Percentiles rank a stretch among this genome's conserved stretches.
These are phyloP conservation scores for Gossypium mustelinum DNA, from an alignment of 345 rosid genomes.

Conservation along the genomic window DNA sequence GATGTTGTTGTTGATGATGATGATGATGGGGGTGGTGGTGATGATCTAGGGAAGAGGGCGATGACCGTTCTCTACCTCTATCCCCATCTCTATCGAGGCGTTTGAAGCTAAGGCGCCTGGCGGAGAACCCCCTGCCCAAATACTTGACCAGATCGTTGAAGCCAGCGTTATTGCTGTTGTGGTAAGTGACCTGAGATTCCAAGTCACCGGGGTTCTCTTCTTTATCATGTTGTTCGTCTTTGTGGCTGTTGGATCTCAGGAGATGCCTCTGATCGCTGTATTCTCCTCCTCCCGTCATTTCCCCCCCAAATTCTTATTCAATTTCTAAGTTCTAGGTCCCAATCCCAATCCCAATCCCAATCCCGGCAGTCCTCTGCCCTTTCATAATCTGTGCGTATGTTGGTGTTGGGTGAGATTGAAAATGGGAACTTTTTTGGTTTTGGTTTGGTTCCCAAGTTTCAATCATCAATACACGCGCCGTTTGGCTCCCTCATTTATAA, in stretches of 20 bases:
- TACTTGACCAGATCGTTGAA: constrained; percentile 59
- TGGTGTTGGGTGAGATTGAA: background rate
- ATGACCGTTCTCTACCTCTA: constrained; percentile 32
- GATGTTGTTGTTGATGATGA: too few species aligned
- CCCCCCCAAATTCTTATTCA: background rate
- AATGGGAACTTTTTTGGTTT: background rate
- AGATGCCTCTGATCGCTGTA: constrained; percentile 34
- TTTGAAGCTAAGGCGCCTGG: constrained; percentile 52
- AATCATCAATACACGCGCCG: background rate
- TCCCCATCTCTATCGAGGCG: constrained; percentile 26
- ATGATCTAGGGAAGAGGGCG: constrained; percentile 2
- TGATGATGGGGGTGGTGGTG: background rate
- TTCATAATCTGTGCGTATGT: background rate
- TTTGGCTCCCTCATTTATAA: background rate
- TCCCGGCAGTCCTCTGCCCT: background rate
- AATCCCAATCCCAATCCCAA: background rate
- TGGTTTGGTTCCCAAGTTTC: background rate
- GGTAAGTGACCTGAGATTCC: constrained; percentile 34
- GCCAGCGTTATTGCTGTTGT: constrained; percentile 14
- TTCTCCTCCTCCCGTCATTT: constrained; percentile 16
- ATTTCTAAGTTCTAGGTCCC: background rate
- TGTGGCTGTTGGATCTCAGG: constrained; percentile 31
- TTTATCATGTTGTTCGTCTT: constrained; percentile 5
- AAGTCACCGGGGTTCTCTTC: constrained; percentile 18
- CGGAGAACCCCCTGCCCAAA: constrained; percentile 56